phyloP scores from a whole-genome alignment of 2,329 filamentous ascomycete genomes.

The Fonsecaea erecta region DNA sequence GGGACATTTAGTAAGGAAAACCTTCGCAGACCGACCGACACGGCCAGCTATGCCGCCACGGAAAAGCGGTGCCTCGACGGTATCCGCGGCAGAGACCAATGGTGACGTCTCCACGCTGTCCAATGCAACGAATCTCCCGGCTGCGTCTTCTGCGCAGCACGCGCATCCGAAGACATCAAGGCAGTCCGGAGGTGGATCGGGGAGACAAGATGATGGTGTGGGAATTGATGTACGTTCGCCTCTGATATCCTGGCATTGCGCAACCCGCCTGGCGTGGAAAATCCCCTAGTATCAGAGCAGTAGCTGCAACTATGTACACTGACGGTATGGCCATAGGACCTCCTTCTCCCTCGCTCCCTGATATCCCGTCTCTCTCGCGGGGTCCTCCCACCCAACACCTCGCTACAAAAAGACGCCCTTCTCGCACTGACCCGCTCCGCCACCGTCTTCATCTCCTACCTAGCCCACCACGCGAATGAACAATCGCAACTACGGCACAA shows the following conservation, averaged over 20 bases:
- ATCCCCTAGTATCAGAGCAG: too few species aligned
- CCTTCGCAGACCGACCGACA: too few species aligned
- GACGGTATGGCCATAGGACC: conserved; percentile 53
- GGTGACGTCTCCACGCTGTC: conserved; percentile 36
- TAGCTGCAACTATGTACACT: too few species aligned
- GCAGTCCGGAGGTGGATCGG: conserved; percentile 22
- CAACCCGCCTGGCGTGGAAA: neutral
- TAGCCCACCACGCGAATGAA: conserved; percentile 60
- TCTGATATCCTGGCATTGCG: neutral
- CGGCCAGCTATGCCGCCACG: conserved; percentile 32
- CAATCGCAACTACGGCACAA: conserved; percentile 56
- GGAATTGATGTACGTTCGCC: conserved; percentile 34
- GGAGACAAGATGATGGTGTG: conserved; percentile 30
- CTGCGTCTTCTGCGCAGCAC: conserved; percentile 11
- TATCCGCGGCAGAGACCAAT: conserved; percentile 36
- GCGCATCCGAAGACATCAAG: conserved; percentile 38
- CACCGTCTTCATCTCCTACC: conserved; percentile 69
- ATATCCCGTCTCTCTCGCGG: conserved; percentile 66
- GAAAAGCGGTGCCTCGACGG: conserved; percentile 38
- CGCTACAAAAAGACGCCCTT: conserved; percentile 68
- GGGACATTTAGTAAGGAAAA: too few species aligned
- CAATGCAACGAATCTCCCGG: conserved; percentile 28
- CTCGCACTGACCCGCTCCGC: conserved; percentile 68
- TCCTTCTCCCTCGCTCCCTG: conserved; percentile 66
- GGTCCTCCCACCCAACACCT: conserved; percentile 67